Conservation (phyloP, 2,329 filamentous ascomycete genomes). For the Fusarium sp. region DNA sequence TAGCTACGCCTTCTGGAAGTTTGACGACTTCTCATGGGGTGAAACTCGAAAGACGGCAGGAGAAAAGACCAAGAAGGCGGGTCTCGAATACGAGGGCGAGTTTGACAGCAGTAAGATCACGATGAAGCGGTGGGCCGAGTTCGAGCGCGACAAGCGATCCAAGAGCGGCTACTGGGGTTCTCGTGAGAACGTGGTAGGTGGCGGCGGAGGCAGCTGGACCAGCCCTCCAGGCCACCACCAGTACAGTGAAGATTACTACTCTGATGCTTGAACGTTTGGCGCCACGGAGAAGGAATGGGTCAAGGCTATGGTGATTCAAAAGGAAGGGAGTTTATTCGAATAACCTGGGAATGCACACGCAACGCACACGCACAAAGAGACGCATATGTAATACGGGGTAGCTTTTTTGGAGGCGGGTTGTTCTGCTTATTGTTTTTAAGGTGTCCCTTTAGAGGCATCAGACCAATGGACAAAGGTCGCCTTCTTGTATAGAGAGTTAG, state of each 20-base stretch:
- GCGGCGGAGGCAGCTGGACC: slow-evolving; percentile 57
- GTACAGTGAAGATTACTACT: slow-evolving; percentile 68
- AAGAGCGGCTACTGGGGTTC: slow-evolving; percentile 64
- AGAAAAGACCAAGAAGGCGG: slow-evolving; percentile 87
- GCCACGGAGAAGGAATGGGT: slow-evolving; percentile 25
- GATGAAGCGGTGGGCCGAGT: slow-evolving; percentile 99
- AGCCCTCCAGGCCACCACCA: slow-evolving; percentile 56
- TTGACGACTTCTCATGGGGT: slow-evolving; percentile 99
- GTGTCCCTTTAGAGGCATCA: slow-evolving; percentile 7
- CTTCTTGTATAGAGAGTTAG: slow-evolving; percentile 42
- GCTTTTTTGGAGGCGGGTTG: slow-evolving; percentile 21
- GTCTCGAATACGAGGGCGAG: slow-evolving; percentile 90
- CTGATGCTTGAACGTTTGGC: slow-evolving; percentile 56
- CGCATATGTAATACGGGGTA: slow-evolving; percentile 42
- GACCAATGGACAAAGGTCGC: slow-evolving; percentile 18
- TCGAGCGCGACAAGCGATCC: slow-evolving; percentile 76
- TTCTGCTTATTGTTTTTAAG: slow-evolving; percentile 36
- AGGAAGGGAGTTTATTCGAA: slow-evolving; percentile 36
- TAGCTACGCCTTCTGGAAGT: slow-evolving; percentile 98
- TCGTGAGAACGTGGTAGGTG: slow-evolving; percentile 60
- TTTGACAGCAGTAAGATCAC: slow-evolving; percentile 99
- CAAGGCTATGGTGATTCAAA: slow-evolving; percentile 33
- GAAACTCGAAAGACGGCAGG: slow-evolving; percentile 96
- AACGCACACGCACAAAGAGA: slow-evolving; percentile 25
- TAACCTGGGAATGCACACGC: slow-evolving; percentile 24